phyloP scores from a whole-genome alignment of 1,139 yeast genomes.

The Zygosaccharomyces sapae region DNA sequence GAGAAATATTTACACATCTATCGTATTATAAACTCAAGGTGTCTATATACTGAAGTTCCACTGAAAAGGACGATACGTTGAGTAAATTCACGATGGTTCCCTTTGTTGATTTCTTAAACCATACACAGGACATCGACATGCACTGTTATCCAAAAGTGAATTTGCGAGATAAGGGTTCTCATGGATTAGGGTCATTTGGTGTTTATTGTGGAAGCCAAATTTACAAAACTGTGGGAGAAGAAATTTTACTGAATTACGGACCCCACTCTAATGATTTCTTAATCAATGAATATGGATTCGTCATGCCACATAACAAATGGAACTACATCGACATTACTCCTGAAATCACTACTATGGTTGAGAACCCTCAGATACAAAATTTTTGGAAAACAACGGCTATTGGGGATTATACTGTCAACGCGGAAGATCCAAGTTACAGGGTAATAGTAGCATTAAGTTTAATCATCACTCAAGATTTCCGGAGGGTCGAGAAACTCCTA shows the following conservation, averaged over 20 bases:
- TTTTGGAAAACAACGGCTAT: slow-evolving; percentile 53
- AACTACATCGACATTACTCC: slow-evolving; percentile 63
- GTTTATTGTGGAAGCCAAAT: slow-evolving; percentile 24
- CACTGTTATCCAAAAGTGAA: slow-evolving; percentile 30
- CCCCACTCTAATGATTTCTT: slow-evolving; percentile 81
- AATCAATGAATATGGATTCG: slow-evolving; percentile 83
- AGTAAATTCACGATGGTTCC: slow-evolving; percentile 92
- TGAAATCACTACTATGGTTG: slow-evolving; percentile 39
- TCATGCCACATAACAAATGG: slow-evolving; percentile 55
- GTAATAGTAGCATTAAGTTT: slow-evolving; percentile 69
- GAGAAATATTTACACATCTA: slow-evolving; percentile 60
- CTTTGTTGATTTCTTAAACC: slow-evolving; percentile 83
- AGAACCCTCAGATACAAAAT: slow-evolving; percentile 38
- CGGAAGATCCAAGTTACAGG: slow-evolving; percentile 58
- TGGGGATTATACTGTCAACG: slow-evolving; percentile 67
- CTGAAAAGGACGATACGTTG: slow-evolving; percentile 39
- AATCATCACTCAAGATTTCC: slow-evolving; percentile 23
- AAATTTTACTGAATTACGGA: slow-evolving; percentile 74
- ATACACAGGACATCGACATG: slow-evolving; percentile 44
- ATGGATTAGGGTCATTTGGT: slow-evolving; percentile 25
- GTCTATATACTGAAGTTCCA: slow-evolving; percentile 72
- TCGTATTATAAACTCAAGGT: slow-evolving; percentile 87
- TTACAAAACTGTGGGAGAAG: slow-evolving; percentile 46
- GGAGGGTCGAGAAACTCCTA: slow-evolving; percentile 28
- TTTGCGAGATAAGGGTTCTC: slow-evolving; percentile 14